Evolutionary conservation across 805 yeast genomes (phyloP).

Genomic region (Kodamaea restingae): DNA sequence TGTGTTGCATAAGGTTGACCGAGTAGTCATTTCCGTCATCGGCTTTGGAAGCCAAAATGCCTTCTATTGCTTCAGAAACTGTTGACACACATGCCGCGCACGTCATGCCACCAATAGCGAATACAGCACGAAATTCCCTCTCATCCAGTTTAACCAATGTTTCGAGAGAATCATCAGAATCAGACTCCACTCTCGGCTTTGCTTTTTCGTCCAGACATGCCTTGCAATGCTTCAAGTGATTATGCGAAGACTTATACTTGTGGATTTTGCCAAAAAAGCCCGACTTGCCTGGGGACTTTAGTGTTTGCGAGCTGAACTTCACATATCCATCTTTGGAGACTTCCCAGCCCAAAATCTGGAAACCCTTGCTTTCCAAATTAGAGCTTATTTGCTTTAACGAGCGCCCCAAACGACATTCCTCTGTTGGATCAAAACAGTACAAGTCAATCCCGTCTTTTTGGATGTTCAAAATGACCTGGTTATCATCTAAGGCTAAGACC

Average conservation of each 20-base stretch:
- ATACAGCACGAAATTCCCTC: constrained; percentile 44
- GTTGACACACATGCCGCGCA: constrained; percentile 36
- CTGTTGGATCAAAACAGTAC: constrained; percentile 14
- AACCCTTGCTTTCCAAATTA: constrained; percentile 33
- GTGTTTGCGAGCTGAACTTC: constrained; percentile 9
- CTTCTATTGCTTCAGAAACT: constrained; percentile 27
- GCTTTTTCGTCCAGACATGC: constrained; percentile 27
- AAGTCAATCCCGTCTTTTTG: constrained; percentile 25
- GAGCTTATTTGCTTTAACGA: constrained; percentile 22
- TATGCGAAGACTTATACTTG: constrained; percentile 15
- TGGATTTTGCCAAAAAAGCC: constrained; percentile 16
- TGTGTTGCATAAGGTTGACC: constrained; percentile 49
- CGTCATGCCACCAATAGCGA: constrained; percentile 47
- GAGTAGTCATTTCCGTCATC: constrained; percentile 34
- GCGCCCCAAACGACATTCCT: constrained; percentile 9
- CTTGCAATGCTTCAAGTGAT: constrained; percentile 41
- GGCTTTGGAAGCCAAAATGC: constrained; percentile 16
- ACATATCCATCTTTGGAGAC: constrained; percentile 17
- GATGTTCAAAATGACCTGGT: constrained; percentile 16
- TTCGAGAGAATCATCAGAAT: constrained; percentile 17
- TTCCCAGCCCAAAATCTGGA: constrained; percentile 35
- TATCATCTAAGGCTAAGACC: constrained; percentile 6
- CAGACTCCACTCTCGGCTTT: constrained; percentile 9
- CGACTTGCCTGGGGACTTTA: constrained; percentile 10
- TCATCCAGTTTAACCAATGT: constrained; percentile 23